Base-by-base conservation (phyloP, 1,139 yeast species). In the Saccharomyces hybrid region DNA sequence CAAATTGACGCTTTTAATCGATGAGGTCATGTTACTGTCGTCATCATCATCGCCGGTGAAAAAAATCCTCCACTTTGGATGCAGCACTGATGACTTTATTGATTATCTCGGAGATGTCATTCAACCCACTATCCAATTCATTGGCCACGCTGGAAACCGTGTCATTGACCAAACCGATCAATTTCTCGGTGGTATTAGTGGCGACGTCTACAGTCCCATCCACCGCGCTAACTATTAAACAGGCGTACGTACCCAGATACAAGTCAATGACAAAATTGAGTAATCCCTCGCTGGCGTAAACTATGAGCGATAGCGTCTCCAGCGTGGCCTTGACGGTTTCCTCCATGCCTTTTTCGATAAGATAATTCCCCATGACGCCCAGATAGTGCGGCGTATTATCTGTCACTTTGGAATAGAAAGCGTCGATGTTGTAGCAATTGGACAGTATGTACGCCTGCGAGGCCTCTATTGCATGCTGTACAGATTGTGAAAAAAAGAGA, bases 181-280 rank as follows among this genome's bases (percentile, higher is more conserved):
- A 73, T 1, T 78, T 68, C 62, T 84, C 88, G 0, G 95, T 82
- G 0, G 90, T 80, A 65, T 88, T 88, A 1, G 86, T 69, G 0
- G 95, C 95, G 47, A 83, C 81, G 59, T 82, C 83, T 1, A 86
- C 85, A 0, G 88, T 78, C 2, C 93, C 88, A 60, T 81, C 83
- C 7, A 90, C 74, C 0, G 91, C 80, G 4, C 95, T 84, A 0
- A 87, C 82, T 6, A 89, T 69, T 26, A 93, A 73, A 71, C 99
- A 93, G 0, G 88, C 83, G 69, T 87, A 88, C 0, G 98, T 91
- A 0, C 97, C 98, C 7, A 90, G 71, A 52, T 86, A 79, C 59
- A 91, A 64, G 47, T 88, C 90, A 16, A 93, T 71, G 26, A 82
- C 75, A 65, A 93, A 90, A 9, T 81, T 64, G 0, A 88, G 68